A percentile compares a stretch with the other conserved stretches of the same genome.
Conservation (phyloP, 331 rosid species). For the Dryas integrifolia region DNA sequence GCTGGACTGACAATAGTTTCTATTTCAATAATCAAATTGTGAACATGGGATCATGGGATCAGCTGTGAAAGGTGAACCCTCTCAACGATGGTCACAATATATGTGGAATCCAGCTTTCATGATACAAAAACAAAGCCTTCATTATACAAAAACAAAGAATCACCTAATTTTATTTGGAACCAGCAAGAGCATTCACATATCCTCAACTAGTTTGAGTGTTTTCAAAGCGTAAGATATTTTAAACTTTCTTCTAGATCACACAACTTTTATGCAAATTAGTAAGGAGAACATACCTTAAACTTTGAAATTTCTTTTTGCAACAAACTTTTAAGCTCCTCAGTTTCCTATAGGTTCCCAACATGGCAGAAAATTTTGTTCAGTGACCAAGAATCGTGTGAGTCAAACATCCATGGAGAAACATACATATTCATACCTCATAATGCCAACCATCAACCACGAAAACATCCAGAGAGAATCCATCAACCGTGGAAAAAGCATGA, state of each 20-base stretch:
- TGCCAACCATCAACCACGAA: conserved; percentile 97
- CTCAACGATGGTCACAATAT: neutral
- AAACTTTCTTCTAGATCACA: neutral
- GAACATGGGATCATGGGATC: neutral
- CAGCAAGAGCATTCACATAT: neutral
- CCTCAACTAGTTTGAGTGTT: neutral
- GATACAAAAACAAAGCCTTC: neutral
- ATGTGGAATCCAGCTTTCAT: neutral
- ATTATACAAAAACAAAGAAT: neutral
- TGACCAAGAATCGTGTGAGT: neutral
- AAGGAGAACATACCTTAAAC: conserved; percentile 50
- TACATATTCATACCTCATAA: conserved; percentile 59
- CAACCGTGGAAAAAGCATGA: conserved; percentile 94
- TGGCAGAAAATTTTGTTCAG: conserved; percentile 12
- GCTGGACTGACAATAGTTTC: neutral
- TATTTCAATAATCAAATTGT: neutral
- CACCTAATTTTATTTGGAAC: neutral
- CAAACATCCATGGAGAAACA: conserved; percentile 22
- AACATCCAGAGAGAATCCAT: conserved; percentile 97
- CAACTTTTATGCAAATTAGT: conserved; percentile 4
- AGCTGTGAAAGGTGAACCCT: neutral
- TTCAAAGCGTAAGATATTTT: neutral
- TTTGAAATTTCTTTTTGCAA: conserved; percentile 70
- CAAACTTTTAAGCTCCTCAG: conserved; percentile 77
- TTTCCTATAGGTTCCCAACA: conserved; percentile 59